Evolutionary conservation across 345 rosid genomes (phyloP), one percentile per base, ranked within the genome.

Genomic region (Populus deltoides): DNA sequence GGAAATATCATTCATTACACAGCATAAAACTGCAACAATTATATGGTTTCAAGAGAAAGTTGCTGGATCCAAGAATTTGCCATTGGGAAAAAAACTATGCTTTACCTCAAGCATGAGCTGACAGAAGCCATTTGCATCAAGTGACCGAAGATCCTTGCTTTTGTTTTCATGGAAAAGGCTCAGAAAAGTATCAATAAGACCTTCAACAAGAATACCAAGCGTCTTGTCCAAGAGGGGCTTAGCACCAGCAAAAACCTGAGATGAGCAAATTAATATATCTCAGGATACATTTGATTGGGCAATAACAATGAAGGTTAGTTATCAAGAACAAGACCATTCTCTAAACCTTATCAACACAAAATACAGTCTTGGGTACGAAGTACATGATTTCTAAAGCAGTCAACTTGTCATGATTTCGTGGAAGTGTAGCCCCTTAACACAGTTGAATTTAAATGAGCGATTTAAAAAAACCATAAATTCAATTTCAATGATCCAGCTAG

Each of bases 71-170:
- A 70, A 35, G 47, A 73, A 61, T 68, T 68, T 45, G 57, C 25
- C 65, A 10, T 13, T 0, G 47, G 67, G 33, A 73, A 35, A 10
- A 80, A 73, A n/a, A 71, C 62, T 69, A 72, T 39, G n/a, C 25
- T 75, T 69, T 88, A 93, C 99, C 99, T 96, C 97, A 6, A 96
- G 90, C 97, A 93, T 96, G 73, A 96, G 91, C 87, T 96, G 99
- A 81, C 99, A 96, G 79, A 96, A 96, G 73, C 99, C 99, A 86
- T 96, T 93, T 61, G 94, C 84, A 83, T 93, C 99, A 66, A 96
- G 87, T 49, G 90, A 85, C 72, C 90, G 86, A 41, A 96, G 89
- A 70, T 89, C 93, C 39, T 83, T 80, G 61, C 86, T 80, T 89
- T 87, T 80, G 79, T 89, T 90, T 86, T 92, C 99, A 86, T 88